Percentiles rank a stretch among this genome's conserved stretches.
Conservation (phyloP, 2,329 filamentous ascomycete species). For the Ceratocystis albifundus region DNA sequence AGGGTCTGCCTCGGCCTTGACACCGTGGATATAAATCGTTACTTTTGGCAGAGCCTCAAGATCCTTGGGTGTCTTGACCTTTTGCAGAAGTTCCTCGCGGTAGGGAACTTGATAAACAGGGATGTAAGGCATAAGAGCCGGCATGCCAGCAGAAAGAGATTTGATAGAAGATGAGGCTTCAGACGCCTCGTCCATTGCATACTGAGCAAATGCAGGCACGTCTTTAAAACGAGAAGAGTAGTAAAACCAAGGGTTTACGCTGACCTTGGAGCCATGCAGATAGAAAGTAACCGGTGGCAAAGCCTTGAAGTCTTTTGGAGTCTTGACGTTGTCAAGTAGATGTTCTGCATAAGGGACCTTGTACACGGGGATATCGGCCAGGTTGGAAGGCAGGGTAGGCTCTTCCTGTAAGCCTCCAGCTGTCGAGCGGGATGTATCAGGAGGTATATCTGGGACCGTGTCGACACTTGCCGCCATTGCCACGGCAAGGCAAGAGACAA, state of each 20-base stretch:
- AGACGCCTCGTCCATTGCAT: no score
- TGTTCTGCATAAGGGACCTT: background rate
- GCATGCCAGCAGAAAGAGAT: no score
- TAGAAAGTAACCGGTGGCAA: background rate
- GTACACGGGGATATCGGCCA: background rate
- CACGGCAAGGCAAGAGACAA: background rate
- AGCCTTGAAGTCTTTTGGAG: background rate
- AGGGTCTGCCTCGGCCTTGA: no score
- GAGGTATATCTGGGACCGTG: background rate
- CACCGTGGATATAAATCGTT: background rate
- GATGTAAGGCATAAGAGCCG: background rate
- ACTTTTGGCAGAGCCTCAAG: background rate
- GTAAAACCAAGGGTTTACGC: background rate
- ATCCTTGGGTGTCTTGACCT: background rate
- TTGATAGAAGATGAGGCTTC: no score
- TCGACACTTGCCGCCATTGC: background rate
- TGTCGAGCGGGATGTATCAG: background rate
- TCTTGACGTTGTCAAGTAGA: background rate
- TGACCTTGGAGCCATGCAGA: background rate
- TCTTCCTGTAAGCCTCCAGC: background rate
- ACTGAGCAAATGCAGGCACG: background rate
- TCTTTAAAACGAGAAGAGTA: background rate
- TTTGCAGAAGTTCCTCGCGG: background rate
- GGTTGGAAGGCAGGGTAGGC: background rate
- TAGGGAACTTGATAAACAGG: background rate